phyloP scores from a whole-genome alignment of 1,284 basidiomycete species.

The Leccinum fuscescens region DNA sequence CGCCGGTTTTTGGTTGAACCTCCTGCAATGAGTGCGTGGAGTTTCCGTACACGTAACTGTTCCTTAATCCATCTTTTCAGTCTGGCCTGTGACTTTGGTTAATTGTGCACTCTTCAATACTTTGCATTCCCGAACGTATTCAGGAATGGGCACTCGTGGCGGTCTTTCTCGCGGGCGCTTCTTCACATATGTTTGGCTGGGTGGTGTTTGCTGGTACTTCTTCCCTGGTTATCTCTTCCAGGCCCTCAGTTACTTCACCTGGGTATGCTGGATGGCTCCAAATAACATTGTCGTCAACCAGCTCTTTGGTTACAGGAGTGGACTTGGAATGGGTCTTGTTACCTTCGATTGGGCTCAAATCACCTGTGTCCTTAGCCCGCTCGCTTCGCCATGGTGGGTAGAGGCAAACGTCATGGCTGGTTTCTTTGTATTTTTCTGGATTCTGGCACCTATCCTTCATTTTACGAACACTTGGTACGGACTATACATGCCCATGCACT shows the following conservation, averaged over 20 bases:
- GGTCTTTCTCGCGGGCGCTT: constrained; percentile 76
- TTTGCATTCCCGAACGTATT: constrained; percentile 60
- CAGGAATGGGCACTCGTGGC: constrained; percentile 60
- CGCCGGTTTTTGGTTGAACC: constrained; percentile 82
- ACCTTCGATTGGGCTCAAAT: constrained; percentile 75
- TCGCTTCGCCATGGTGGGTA: constrained; percentile 71
- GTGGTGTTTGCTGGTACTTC: constrained; percentile 68
- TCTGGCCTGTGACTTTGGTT: constrained; percentile 88
- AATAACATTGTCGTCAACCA: constrained; percentile 68
- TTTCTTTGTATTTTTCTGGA: constrained; percentile 80
- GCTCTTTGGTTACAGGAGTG: constrained; percentile 78
- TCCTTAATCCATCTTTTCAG: constrained; percentile 29
- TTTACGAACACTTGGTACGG: constrained; percentile 64
- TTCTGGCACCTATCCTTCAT: constrained; percentile 68
- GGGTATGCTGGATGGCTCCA: constrained; percentile 79
- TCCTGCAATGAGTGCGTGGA: constrained; percentile 72
- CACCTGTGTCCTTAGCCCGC: constrained; percentile 50
- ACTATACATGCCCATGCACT: constrained; percentile 61
- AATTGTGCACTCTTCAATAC: constrained; percentile 83
- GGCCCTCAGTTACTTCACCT: constrained; percentile 62
- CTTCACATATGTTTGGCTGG: constrained; percentile 64
- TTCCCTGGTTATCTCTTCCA: constrained; percentile 73
- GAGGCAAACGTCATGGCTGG: constrained; percentile 80
- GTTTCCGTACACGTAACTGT: background rate
- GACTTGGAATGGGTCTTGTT: constrained; percentile 70